These are phyloP conservation scores for Amborella trichopoda DNA, from an alignment of 164 flowering plant species.

Conservation along the genomic window DNA sequence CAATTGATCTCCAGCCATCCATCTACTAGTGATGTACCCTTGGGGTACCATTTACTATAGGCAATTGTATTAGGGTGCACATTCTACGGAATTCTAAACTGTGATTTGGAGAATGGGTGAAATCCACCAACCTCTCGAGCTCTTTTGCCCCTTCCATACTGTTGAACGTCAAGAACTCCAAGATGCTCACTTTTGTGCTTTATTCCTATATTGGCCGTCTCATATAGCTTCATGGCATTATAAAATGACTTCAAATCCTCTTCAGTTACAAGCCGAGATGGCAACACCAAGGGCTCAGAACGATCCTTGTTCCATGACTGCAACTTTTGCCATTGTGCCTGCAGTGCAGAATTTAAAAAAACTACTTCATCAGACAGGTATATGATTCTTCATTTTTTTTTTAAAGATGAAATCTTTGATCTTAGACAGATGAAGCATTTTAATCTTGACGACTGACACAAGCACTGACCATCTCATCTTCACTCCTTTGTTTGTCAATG, in stretches of 20 bases:
- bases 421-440: too few relatives aligned
- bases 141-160: conserved; percentile 96
- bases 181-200: conserved; percentile 52
- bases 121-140: conserved; percentile 92
- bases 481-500: conserved; percentile 70
- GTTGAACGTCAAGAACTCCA: conserved; percentile 73
- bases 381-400: too few relatives aligned
- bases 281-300: conserved; percentile 29
- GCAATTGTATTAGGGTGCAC: too few relatives aligned
- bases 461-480: conserved; percentile 60
- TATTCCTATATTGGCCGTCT: conserved; percentile 31
- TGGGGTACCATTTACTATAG: too few relatives aligned
- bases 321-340: conserved; percentile 63
- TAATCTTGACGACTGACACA: too few relatives aligned
- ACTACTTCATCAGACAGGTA: background rate
- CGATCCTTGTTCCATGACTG: conserved; percentile 22
- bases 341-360: conserved; percentile 4
- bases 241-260: conserved; percentile 64
- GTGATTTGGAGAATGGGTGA: too few relatives aligned
- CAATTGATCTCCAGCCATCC: too few relatives aligned
- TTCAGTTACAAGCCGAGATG: conserved; percentile 84
- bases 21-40: too few relatives aligned
- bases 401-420: too few relatives aligned
- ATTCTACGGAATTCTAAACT: too few relatives aligned
- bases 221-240: conserved; percentile 72